A percentile compares a stretch with the other conserved stretches of the same genome.
Conservation (phyloP, 164 flowering plant genomes). For the Vitis riparia region DNA sequence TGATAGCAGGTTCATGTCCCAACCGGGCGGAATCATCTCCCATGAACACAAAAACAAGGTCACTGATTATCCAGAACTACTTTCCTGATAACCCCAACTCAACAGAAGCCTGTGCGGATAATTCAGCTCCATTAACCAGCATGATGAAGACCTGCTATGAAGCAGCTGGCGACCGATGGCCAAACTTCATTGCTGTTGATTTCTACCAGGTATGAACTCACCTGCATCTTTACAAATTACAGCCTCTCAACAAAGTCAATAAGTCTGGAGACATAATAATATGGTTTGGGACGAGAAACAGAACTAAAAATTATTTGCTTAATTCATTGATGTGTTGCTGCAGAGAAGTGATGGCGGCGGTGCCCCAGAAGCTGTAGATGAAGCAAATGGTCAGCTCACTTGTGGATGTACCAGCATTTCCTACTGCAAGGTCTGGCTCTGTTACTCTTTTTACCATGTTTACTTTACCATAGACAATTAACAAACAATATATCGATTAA, state of each 20-base stretch:
- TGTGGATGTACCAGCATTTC: slow-evolving; percentile 46
- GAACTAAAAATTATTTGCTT: neutral
- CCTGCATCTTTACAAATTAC: no score
- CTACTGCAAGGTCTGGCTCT: slow-evolving; percentile 42
- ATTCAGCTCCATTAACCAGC: slow-evolving; percentile 33
- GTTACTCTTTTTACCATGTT: no score
- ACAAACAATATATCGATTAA: no score
- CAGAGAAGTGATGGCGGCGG: slow-evolving; percentile 55
- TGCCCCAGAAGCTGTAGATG: slow-evolving; percentile 42
- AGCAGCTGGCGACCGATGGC: slow-evolving; percentile 47
- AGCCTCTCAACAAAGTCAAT: no score
- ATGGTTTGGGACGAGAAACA: no score
- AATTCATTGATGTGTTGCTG: neutral
- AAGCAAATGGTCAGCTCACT: slow-evolving; percentile 40
- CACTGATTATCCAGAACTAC: slow-evolving; percentile 39
- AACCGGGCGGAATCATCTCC: slow-evolving; percentile 43
- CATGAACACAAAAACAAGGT: slow-evolving; percentile 28
- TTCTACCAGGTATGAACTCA: slow-evolving; percentile 32
- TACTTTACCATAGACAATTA: no score
- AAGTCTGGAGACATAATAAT: no score
- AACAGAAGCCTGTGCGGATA: slow-evolving; percentile 30
- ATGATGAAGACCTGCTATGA: slow-evolving; percentile 41
- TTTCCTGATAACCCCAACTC: slow-evolving; percentile 35
- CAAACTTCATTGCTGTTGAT: slow-evolving; percentile 53
- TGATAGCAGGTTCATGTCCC: slow-evolving; percentile 44